Percentiles rank a stretch among this genome's conserved stretches.
Evolutionary conservation across 1,139 yeast genomes (phyloP).

Genomic region (Yamadazyma spencermartinsiae): DNA sequence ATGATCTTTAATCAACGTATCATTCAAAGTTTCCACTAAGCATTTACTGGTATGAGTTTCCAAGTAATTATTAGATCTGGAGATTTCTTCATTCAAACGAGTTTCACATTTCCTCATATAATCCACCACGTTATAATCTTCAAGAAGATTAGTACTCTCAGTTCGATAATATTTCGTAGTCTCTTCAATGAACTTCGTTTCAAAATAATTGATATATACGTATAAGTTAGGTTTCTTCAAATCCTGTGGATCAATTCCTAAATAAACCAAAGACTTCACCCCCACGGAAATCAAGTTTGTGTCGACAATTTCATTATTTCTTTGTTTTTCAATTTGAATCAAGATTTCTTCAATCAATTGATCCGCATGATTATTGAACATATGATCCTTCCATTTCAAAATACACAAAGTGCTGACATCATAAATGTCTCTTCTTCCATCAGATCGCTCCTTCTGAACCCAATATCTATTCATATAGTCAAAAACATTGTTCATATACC

Average conservation of each 20-base stretch:
- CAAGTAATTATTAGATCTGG: slow-evolving; percentile 73
- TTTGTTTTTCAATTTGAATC: slow-evolving; percentile 71
- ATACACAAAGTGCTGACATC: slow-evolving; percentile 89
- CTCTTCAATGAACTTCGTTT: slow-evolving; percentile 68
- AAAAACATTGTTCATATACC: slow-evolving; percentile 87
- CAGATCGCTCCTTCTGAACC: slow-evolving; percentile 95
- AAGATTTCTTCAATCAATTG: slow-evolving; percentile 69
- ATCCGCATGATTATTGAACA: slow-evolving; percentile 69
- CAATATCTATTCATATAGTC: slow-evolving; percentile 96
- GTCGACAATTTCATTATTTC: slow-evolving; percentile 77
- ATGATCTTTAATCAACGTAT: slow-evolving; percentile 76
- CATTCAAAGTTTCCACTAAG: slow-evolving; percentile 72
- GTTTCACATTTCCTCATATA: slow-evolving; percentile 86
- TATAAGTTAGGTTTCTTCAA: slow-evolving; percentile 80
- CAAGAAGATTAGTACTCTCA: slow-evolving; percentile 69
- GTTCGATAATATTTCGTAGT: slow-evolving; percentile 72
- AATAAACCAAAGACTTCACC: slow-evolving; percentile 76
- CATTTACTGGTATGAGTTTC: slow-evolving; percentile 86
- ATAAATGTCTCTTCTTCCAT: slow-evolving; percentile 87
- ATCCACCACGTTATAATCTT: slow-evolving; percentile 81
- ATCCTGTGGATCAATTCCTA: slow-evolving; percentile 79
- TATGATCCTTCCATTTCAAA: slow-evolving; percentile 81
- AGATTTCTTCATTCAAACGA: slow-evolving; percentile 79
- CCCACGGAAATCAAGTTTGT: slow-evolving; percentile 69
- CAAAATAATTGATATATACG: slow-evolving; percentile 80